Conservation (phyloP, 495 filamentous ascomycete species). For the Elasticomyces elasticus region DNA sequence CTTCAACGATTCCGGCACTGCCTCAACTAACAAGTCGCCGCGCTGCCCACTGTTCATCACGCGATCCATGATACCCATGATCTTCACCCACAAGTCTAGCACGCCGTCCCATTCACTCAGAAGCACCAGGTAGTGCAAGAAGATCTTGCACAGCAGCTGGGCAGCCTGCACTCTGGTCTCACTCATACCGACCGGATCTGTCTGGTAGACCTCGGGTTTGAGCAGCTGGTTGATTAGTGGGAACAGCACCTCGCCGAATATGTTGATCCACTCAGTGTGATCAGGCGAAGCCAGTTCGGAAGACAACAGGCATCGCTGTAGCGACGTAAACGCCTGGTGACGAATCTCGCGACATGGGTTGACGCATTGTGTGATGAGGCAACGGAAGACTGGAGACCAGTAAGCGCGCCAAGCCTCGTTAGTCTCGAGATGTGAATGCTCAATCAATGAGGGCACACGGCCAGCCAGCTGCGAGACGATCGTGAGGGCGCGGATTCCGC, state of each 20-base stretch:
- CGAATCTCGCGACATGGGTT: slow-evolving; percentile 94
- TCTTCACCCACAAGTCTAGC: slow-evolving; percentile 84
- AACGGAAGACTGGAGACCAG: slow-evolving; percentile 90
- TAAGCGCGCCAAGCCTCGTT: slow-evolving; percentile 85
- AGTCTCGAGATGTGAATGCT: slow-evolving; percentile 78
- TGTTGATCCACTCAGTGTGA: slow-evolving; percentile 84
- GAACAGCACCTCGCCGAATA: slow-evolving; percentile 91
- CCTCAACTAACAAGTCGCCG: slow-evolving; percentile 55
- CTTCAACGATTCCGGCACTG: slow-evolving; percentile 89
- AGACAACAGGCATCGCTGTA: slow-evolving; percentile 80
- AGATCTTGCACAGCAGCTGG: slow-evolving; percentile 85
- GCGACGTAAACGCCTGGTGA: slow-evolving; percentile 72
- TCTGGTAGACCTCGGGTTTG: slow-evolving; percentile 91
- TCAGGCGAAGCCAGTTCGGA: slow-evolving; percentile 65
- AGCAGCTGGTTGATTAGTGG: slow-evolving; percentile 82
- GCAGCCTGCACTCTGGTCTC: slow-evolving; percentile 90
- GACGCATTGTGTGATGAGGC: slow-evolving; percentile 77
- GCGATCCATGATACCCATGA: slow-evolving; percentile 89
- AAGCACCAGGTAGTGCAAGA: slow-evolving; percentile 83
- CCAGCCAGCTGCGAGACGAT: slow-evolving; percentile 70
- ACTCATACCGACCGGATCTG: slow-evolving; percentile 86
- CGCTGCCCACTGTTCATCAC: slow-evolving; percentile 78
- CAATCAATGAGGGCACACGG: slow-evolving; percentile 74
- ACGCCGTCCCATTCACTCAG: slow-evolving; percentile 81
- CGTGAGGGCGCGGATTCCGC: slow-evolving; percentile 70